Conservation (phyloP, 2,329 filamentous ascomycete genomes). For the Penicillium janthinellum region DNA sequence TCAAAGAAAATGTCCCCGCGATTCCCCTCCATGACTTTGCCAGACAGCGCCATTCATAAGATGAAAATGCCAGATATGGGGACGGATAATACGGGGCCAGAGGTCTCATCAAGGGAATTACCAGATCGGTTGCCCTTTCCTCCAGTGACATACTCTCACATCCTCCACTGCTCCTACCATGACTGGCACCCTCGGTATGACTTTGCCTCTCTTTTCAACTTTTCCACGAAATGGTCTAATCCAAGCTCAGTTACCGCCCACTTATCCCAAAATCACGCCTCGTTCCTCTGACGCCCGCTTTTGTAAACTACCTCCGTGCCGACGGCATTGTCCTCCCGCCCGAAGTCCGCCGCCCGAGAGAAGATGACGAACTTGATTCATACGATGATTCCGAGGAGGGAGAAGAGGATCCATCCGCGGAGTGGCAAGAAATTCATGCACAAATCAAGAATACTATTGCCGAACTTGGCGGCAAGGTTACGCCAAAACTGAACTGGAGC, state of each 20-base stretch:
- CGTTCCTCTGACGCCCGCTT: slow-evolving; percentile 72
- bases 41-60: background rate
- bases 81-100: slow-evolving; percentile 20
- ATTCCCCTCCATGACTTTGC: slow-evolving; percentile 9
- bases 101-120: slow-evolving; percentile 19
- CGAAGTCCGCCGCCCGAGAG: slow-evolving; percentile 40
- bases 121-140: slow-evolving; percentile 66
- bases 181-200: slow-evolving; percentile 78
- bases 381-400: slow-evolving; percentile 59
- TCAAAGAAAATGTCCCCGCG: slow-evolving; percentile 27
- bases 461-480: slow-evolving; percentile 74
- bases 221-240: slow-evolving; percentile 13
- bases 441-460: slow-evolving; percentile 74
- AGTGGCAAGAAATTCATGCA: slow-evolving; percentile 72
- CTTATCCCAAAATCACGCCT: slow-evolving; percentile 84
- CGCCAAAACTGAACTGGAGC: slow-evolving; percentile 97
- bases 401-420: slow-evolving; percentile 56
- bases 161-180: slow-evolving; percentile 92
- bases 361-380: slow-evolving; percentile 54
- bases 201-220: background rate
- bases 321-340: slow-evolving; percentile 83
- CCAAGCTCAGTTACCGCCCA: slow-evolving; percentile 65
- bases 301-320: slow-evolving; percentile 83
- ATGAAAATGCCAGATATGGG: slow-evolving; percentile 35
- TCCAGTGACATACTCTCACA: slow-evolving; percentile 80